Conservation (phyloP, 1,284 basidiomycete genomes). For the Singerocomus inundabilis region DNA sequence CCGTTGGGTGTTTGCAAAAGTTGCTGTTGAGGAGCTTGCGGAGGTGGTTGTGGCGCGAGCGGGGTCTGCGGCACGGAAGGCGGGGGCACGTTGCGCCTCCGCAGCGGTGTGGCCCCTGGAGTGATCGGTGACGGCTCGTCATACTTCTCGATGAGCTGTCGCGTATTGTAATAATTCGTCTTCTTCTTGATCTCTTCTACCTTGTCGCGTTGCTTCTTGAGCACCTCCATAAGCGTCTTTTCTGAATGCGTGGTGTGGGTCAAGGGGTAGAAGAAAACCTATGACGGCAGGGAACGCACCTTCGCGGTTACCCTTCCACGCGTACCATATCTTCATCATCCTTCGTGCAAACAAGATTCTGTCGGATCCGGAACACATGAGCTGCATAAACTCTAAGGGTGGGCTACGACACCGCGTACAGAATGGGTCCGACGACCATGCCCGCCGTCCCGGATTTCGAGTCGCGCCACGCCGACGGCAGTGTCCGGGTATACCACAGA, state of each 20-base stretch:
- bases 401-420: conserved; percentile 52
- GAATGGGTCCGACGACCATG: conserved; percentile 72
- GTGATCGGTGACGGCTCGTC: conserved; percentile 56
- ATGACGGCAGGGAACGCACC: conserved; percentile 48
- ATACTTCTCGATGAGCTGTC: conserved; percentile 88
- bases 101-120: conserved; percentile 35
- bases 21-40: conserved; percentile 22
- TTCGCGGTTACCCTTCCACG: conserved; percentile 80
- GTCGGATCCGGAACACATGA: conserved; percentile 3
- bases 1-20: conserved; percentile 22
- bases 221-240: conserved; percentile 71
- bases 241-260: conserved; percentile 47
- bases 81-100: conserved; percentile 26
- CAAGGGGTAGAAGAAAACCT: not conserved
- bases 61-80: conserved; percentile 27
- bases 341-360: conserved; percentile 84
- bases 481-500: conserved; percentile 74
- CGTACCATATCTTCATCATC: conserved; percentile 87
- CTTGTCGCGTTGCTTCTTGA: conserved; percentile 81
- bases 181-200: conserved; percentile 98
- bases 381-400: not conserved
- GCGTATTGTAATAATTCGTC: conserved; percentile 92
- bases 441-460: conserved; percentile 48
- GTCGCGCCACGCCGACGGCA: conserved; percentile 47
- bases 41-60: conserved; percentile 13